phyloP scores from a whole-genome alignment of 371 early-diverging fungal species.

The Mucor plumbeus region DNA sequence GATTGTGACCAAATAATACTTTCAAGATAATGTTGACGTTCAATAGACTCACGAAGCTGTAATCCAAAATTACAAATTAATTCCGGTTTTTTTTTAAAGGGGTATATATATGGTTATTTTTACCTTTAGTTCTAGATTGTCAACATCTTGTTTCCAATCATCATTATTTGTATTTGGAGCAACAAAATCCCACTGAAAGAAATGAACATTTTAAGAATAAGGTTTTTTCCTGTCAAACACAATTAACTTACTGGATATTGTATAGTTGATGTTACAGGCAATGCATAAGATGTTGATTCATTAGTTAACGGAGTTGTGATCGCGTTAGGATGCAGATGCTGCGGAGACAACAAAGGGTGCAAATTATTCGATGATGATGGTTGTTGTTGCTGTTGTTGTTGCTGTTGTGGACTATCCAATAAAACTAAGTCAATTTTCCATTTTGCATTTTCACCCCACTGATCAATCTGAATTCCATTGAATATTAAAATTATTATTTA shows the following conservation, averaged over 20 bases:
- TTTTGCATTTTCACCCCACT: slow-evolving; percentile 47
- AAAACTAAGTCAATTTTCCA: slow-evolving; percentile 45
- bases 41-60: slow-evolving; percentile 33
- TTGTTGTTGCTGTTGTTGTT: slow-evolving; percentile 1
- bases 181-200: slow-evolving; percentile 29
- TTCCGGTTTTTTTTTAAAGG: slow-evolving; percentile 4
- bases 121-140: slow-evolving; percentile 41
- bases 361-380: not conserved
- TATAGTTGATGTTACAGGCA: slow-evolving; percentile 26
- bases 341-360: slow-evolving; percentile 32
- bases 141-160: slow-evolving; percentile 22
- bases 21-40: slow-evolving; percentile 35
- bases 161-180: slow-evolving; percentile 16
- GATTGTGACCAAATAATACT: slow-evolving; percentile 37
- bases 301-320: slow-evolving; percentile 23
- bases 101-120: not conserved
- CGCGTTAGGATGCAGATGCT: slow-evolving; percentile 29
- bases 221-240: not conserved
- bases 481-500: not conserved
- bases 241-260: slow-evolving; percentile 34
- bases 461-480: slow-evolving; percentile 28
- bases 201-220: not conserved
- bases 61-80: not conserved
- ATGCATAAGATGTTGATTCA: slow-evolving; percentile 10
- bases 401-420: slow-evolving; percentile 32